Base-by-base conservation (phyloP, 2,329 filamentous ascomycete species). In the Plenodomus tracheiphilus region DNA sequence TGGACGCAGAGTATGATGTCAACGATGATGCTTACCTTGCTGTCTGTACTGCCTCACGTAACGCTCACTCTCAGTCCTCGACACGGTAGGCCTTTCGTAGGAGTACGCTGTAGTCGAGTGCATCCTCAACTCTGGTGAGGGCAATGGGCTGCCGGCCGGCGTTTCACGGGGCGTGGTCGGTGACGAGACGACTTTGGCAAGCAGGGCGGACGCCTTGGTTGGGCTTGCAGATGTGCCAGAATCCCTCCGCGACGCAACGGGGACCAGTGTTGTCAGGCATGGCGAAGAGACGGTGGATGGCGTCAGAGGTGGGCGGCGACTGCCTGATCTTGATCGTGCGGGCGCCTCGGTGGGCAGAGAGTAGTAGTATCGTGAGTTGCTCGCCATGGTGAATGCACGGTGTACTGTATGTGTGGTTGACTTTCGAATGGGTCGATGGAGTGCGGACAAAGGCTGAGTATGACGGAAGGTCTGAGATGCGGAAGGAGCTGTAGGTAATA, bases 231-330 rank as follows among this genome's bases (percentile, higher is more conserved):
- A 69, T 28, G 73, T 62, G 41, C 56, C 61, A 34, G 73, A 73
- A 56, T 74, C 74, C 49, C 71, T 66, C 56, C 74, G 69, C 53
- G 71, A 68, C 13, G 71, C 63, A 37, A 71, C 65, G 16, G 73
- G 70, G 39, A 66, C 70, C 21, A 73, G 69, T 41, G 73, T 72
- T 38, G 72, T 75, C 41, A 77, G 63, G 45, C 72, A 76, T 46
- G 75, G 73, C 41, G 75, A 75, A 32, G 74, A 76, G 30, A 76
- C 73, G 39, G 73, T 76, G 21, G 75, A 75, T 51, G 74, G 74
- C 42, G 74, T 76, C 47, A 77, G 68, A 64, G 75, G 74, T 47
- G 73, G 73, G 39, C 74, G 72, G 49, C 73, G 70, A 58, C 64
- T 71, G 61, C 59, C 65, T 59, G 69, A 64, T 60, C 65, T 62